Evolutionary conservation across 805 yeast genomes (phyloP).

Genomic region (Phaffomyces opuntiae): DNA sequence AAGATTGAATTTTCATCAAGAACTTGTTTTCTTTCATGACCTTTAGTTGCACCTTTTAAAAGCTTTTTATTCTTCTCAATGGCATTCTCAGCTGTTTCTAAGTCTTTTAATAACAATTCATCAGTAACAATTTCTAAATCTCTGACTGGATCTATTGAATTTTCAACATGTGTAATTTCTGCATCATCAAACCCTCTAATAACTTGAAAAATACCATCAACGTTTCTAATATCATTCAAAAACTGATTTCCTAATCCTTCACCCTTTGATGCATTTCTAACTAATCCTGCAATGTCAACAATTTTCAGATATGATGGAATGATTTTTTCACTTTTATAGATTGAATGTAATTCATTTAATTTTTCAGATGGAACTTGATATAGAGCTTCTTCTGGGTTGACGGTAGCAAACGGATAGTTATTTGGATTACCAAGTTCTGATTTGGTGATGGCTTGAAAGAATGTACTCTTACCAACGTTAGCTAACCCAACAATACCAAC

Average conservation of each 20-base stretch:
- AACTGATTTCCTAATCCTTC: constrained; percentile 82
- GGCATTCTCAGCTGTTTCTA: constrained; percentile 57
- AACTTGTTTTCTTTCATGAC: constrained; percentile 42
- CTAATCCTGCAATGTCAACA: constrained; percentile 77
- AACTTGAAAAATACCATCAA: constrained; percentile 76
- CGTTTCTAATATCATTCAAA: constrained; percentile 69
- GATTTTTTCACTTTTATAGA: constrained; percentile 55
- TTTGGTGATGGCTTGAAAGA: constrained; percentile 74
- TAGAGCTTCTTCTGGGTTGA: constrained; percentile 71
- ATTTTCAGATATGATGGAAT: constrained; percentile 65
- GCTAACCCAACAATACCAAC: constrained; percentile 76
- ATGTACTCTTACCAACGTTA: constrained; percentile 74
- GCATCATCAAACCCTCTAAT: constrained; percentile 71
- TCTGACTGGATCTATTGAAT: constrained; percentile 64
- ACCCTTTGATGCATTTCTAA: constrained; percentile 77
- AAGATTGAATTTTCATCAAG: constrained; percentile 32
- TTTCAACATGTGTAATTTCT: constrained; percentile 70
- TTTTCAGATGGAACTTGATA: constrained; percentile 64
- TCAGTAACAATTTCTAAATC: constrained; percentile 71
- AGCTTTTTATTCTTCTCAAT: constrained; percentile 44
- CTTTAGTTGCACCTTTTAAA: constrained; percentile 32
- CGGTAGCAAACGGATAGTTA: constrained; percentile 76
- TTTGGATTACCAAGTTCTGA: constrained; percentile 68
- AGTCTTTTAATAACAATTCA: constrained; percentile 71
- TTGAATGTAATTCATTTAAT: constrained; percentile 44